A percentile compares a stretch with the other conserved stretches of the same genome.
Conservation (phyloP, 1,139 yeast species). For the Insectozyma bohioensis region DNA sequence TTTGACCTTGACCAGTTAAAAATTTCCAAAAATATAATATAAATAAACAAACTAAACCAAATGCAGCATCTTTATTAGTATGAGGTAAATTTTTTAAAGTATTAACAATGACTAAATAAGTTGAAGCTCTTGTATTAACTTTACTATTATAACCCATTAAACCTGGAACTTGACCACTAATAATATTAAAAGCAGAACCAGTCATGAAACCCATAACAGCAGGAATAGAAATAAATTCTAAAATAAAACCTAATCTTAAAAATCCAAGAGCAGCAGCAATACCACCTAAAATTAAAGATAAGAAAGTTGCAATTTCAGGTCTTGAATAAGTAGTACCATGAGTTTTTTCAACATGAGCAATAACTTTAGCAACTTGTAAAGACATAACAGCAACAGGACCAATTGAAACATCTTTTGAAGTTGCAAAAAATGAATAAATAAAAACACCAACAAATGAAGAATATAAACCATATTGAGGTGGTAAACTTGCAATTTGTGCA, state of each 20-base stretch:
- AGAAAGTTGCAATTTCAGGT: conserved; percentile 74
- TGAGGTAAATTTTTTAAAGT: conserved; percentile 69
- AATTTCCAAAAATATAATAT: conserved; percentile 67
- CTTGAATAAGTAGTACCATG: conserved; percentile 44
- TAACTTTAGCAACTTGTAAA: conserved; percentile 75
- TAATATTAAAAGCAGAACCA: conserved; percentile 85
- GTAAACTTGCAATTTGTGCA: conserved; percentile 80
- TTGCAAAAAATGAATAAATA: conserved; percentile 86
- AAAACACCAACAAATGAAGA: conserved; percentile 92
- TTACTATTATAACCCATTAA: conserved; percentile 69
- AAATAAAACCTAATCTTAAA: conserved; percentile 79
- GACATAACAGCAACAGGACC: conserved; percentile 99
- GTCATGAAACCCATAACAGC: conserved; percentile 96
- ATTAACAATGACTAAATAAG: conserved; percentile 69
- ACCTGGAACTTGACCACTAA: conserved; percentile 83
- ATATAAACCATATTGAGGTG: conserved; percentile 84
- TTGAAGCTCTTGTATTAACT: conserved; percentile 72
- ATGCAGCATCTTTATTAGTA: conserved; percentile 79
- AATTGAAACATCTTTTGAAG: conserved; percentile 91
- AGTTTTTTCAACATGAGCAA: conserved; percentile 55
- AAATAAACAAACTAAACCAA: conserved; percentile 75
- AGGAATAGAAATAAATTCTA: conserved; percentile 87
- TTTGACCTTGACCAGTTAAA: conserved; percentile 56
- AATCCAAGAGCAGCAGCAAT: conserved; percentile 82
- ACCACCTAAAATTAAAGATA: conserved; percentile 82